phyloP scores from a whole-genome alignment of 2,329 filamentous ascomycete genomes.

The Pestalotiopsis sp. region DNA sequence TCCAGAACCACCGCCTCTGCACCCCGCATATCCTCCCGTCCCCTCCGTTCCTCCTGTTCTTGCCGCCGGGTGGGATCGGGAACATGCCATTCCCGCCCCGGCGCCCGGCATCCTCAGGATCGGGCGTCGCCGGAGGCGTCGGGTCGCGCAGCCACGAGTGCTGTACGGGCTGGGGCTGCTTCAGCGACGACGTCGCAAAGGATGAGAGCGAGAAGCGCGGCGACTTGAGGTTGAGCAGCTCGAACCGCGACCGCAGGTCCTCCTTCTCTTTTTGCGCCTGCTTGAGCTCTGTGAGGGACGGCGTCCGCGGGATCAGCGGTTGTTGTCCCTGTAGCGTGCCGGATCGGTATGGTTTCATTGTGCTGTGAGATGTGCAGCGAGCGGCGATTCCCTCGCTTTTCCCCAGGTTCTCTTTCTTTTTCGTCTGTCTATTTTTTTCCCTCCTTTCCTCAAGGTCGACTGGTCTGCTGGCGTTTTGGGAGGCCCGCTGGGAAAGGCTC shows the following conservation, averaged over 20 bases:
- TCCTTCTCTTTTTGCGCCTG: background rate
- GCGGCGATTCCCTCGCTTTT: background rate
- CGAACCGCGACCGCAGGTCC: conserved; percentile 9
- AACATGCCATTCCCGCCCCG: conserved; percentile 4
- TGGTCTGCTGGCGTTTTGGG: background rate
- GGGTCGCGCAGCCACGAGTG: conserved; percentile 31
- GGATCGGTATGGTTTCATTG: conserved; percentile 11
- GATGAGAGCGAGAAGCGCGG: conserved; percentile 6
- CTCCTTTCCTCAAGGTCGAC: background rate
- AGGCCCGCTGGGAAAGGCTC: background rate
- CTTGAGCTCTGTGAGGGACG: background rate
- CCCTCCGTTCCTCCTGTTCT: conserved; percentile 13
- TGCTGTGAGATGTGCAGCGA: background rate
- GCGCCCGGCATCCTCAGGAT: conserved; percentile 7
- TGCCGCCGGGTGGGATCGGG: conserved; percentile 12
- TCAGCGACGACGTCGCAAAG: background rate
- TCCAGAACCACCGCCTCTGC: conserved; percentile 35
- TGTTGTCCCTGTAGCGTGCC: background rate
- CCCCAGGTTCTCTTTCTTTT: background rate
- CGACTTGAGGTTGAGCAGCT: conserved; percentile 10
- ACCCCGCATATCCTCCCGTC: conserved; percentile 27
- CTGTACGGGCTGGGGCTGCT: background rate
- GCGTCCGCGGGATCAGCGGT: background rate
- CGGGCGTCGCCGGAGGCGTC: conserved; percentile 26
- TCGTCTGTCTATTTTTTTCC: background rate